These are phyloP conservation scores for Fraxinus sp. DNA, from an alignment of 305 asterid species.

Conservation along the genomic window DNA sequence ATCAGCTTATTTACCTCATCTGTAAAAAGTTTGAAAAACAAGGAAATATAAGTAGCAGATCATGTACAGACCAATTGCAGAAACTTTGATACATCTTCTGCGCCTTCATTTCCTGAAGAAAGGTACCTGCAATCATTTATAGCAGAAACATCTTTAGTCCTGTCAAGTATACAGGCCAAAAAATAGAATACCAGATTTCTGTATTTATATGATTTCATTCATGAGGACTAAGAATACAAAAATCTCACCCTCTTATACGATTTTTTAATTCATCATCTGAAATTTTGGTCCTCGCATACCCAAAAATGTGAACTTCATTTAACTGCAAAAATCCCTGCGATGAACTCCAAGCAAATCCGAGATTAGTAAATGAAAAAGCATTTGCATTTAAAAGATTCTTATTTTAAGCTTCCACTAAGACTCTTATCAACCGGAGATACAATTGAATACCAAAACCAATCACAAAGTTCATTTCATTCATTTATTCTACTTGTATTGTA, in stretches of 20 bases:
- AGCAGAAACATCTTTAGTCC: neutral
- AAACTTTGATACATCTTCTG: constrained; percentile 50
- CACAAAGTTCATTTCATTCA: neutral
- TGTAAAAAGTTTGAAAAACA: neutral
- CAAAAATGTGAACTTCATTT: constrained; percentile 82
- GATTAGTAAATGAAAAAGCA: constrained; percentile 8
- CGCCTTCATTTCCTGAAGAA: constrained; percentile 44
- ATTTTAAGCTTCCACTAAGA: neutral
- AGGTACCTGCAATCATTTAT: constrained; percentile 53
- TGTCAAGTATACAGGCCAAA: neutral
- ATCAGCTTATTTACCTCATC: neutral
- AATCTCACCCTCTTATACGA: constrained; percentile 71
- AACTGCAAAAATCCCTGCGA: constrained; percentile 64
- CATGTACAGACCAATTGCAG: constrained; percentile 71
- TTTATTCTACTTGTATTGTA: neutral
- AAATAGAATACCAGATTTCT: neutral
- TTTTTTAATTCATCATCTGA: constrained; percentile 69
- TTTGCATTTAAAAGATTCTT: neutral
- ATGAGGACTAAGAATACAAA: neutral
- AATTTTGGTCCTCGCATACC: constrained; percentile 84
- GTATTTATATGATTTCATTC: neutral
- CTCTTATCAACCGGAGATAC: neutral
- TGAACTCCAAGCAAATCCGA: constrained; percentile 20
- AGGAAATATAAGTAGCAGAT: neutral
- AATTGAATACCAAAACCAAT: neutral